These are phyloP conservation scores for Dichotomocladium elegans DNA, from an alignment of 371 early-diverging fungal species.

Conservation along the genomic window DNA sequence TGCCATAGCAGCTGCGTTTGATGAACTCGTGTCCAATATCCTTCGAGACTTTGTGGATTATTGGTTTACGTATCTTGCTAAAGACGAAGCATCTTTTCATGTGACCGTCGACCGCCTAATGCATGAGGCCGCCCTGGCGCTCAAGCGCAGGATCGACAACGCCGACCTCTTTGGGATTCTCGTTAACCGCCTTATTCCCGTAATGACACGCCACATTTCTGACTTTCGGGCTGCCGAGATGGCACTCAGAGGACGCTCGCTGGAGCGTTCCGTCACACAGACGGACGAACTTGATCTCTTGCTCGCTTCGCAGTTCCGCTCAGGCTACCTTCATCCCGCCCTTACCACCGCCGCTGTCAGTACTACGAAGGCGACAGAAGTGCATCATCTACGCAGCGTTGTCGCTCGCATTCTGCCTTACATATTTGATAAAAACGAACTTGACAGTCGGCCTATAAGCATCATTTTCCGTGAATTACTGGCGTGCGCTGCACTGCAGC, in stretches of 20 bases:
- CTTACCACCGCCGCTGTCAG: conserved; percentile 47
- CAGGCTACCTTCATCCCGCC: conserved; percentile 61
- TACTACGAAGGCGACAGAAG: conserved; percentile 49
- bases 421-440: conserved; percentile 52
- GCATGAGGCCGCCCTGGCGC: conserved; percentile 29
- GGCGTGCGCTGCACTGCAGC: conserved; percentile 64
- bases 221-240: conserved; percentile 67
- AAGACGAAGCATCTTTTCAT: conserved; percentile 30
- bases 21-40: conserved; percentile 35
- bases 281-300: conserved; percentile 60
- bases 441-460: conserved; percentile 49
- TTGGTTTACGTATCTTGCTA: conserved; percentile 54
- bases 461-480: conserved; percentile 76
- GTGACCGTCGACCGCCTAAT: conserved; percentile 42
- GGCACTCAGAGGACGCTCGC: conserved; percentile 47
- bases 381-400: conserved; percentile 64
- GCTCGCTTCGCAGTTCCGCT: conserved; percentile 58
- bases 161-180: conserved; percentile 60
- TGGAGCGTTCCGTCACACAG: conserved; percentile 53
- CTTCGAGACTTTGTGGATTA: conserved; percentile 56
- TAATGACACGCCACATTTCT: conserved; percentile 64
- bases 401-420: conserved; percentile 62
- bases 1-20: conserved; percentile 42
- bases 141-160: conserved; percentile 39
- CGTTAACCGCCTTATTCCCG: conserved; percentile 59